These are phyloP conservation scores for Diphasiastrum complanatum DNA, from an alignment of 83 land plant species.

Conservation along the genomic window DNA sequence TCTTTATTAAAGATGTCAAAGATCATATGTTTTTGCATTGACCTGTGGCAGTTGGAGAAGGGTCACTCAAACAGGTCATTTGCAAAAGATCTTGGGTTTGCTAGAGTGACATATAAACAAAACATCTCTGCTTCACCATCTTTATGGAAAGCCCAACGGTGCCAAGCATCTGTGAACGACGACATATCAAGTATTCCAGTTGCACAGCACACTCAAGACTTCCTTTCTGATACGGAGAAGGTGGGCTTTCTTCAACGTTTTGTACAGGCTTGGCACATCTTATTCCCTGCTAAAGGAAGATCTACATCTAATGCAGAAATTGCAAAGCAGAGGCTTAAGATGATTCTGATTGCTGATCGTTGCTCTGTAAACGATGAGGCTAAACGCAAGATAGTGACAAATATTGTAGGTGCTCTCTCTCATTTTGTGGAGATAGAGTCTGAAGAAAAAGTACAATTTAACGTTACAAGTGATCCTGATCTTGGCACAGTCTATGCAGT, in stretches of 20 bases:
- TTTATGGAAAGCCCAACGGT: no score
- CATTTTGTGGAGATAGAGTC: conserved; percentile 32
- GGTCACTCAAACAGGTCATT: no score
- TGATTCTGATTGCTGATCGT: conserved; percentile 27
- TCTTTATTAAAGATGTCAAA: no score
- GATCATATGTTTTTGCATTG: no score
- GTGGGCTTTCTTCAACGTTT: conserved; percentile 17
- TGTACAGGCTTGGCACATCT: conserved; percentile 19
- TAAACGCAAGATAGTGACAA: conserved; percentile 24
- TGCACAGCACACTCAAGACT: no score
- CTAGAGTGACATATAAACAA: no score
- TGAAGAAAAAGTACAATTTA: conserved; percentile 30
- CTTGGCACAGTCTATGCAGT: conserved; percentile 28
- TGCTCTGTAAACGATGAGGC: conserved; percentile 30
- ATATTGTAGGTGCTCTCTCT: conserved; percentile 26
- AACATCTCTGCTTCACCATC: no score
- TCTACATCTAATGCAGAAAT: conserved; percentile 21
- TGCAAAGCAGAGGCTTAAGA: conserved; percentile 25
- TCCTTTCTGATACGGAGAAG: conserved; percentile 7
- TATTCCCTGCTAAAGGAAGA: conserved; percentile 14
- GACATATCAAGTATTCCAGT: no score
- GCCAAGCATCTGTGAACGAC: no score
- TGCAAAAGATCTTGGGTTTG: no score
- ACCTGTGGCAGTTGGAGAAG: no score
- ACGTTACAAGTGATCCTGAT: conserved; percentile 23